Evolutionary conservation across 2,329 filamentous ascomycete species (phyloP).

Genomic region (Botrytis fabae): DNA sequence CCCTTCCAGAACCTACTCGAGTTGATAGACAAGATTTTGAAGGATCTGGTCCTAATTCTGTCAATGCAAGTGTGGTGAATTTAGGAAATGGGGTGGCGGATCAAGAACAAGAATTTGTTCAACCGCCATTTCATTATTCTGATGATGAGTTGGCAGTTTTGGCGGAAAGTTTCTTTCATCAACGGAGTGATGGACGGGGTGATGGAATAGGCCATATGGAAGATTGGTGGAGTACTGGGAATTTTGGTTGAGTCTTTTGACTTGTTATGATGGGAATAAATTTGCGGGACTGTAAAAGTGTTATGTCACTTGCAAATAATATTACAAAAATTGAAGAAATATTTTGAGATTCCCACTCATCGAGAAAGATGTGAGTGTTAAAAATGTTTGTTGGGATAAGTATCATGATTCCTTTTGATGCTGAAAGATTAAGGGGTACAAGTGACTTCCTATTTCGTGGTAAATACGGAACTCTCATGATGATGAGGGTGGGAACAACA

Average conservation of each 20-base stretch:
- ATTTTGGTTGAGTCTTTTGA: neutral
- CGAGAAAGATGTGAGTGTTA: neutral
- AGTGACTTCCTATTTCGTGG: neutral
- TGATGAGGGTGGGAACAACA: neutral
- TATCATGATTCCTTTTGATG: neutral
- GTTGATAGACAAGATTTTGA: slow-evolving; percentile 37
- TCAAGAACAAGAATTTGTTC: slow-evolving; percentile 22
- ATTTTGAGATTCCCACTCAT: neutral
- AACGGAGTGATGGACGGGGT: slow-evolving; percentile 41
- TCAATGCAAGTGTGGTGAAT: slow-evolving; percentile 28
- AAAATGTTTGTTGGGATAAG: rapidly evolving
- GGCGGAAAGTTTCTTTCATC: slow-evolving; percentile 50
- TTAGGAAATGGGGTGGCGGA: slow-evolving; percentile 20
- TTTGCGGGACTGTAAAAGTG: neutral
- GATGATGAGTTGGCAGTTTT: slow-evolving; percentile 49
- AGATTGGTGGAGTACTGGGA: slow-evolving; percentile 31
- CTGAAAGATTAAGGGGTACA: neutral
- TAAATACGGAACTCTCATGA: neutral
- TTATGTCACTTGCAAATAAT: neutral
- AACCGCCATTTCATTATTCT: slow-evolving; percentile 32
- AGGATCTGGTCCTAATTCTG: slow-evolving; percentile 32
- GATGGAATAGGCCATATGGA: slow-evolving; percentile 24
- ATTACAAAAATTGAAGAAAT: neutral
- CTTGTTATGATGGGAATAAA: neutral
- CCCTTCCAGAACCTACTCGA: slow-evolving; percentile 47